These are phyloP conservation scores for Mytilinidion resinicola DNA, from an alignment of 495 filamentous ascomycete species.

Conservation along the genomic window DNA sequence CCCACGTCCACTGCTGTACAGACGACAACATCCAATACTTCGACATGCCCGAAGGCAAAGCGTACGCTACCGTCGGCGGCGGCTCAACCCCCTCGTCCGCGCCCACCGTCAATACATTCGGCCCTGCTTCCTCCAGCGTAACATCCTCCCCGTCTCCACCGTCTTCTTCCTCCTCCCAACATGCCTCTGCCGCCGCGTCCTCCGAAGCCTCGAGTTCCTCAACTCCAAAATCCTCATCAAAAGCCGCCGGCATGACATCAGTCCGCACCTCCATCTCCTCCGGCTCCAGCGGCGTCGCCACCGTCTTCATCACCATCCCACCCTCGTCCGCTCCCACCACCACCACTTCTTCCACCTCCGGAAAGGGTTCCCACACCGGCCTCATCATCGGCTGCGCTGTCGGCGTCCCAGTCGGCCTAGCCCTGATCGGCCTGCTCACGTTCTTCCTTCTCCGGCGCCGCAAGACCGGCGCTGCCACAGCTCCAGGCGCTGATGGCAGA, in stretches of 20 bases:
- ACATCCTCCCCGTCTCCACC: neutral
- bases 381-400: neutral
- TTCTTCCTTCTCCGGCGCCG: too few relatives aligned
- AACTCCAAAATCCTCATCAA: neutral
- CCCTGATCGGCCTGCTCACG: neutral
- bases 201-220: neutral
- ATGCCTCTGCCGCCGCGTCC: neutral
- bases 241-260: neutral
- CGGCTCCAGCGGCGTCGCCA: neutral
- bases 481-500: too few relatives aligned
- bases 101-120: neutral
- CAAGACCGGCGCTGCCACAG: too few relatives aligned
- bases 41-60: constrained; percentile 11
- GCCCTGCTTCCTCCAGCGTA: neutral
- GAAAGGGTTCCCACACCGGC: neutral
- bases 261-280: neutral
- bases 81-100: constrained; percentile 4
- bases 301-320: neutral
- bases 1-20: constrained; percentile 20
- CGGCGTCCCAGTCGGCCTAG: neutral
- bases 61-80: constrained; percentile 20
- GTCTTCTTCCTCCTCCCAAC: neutral
- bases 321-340: neutral
- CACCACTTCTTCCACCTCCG: too few relatives aligned
- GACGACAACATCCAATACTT: constrained; percentile 13